Percentiles rank a stretch among this genome's conserved stretches.
Conservation (phyloP, 2,329 filamentous ascomycete genomes). For the Aplosporella prunicola region DNA sequence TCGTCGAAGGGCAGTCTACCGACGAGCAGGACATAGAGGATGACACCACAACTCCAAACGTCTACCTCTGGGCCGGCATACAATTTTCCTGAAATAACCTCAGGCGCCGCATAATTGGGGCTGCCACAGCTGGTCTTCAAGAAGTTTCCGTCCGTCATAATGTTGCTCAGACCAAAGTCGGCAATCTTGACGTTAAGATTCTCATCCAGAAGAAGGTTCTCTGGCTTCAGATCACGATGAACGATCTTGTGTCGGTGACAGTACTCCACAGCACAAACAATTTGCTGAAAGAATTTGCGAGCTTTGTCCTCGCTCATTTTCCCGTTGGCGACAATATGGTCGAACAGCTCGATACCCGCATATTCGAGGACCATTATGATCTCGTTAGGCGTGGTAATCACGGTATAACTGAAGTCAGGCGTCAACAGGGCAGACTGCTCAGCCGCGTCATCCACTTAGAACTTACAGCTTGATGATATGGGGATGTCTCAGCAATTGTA, state of each 20-base stretch:
- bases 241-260: slow-evolving; percentile 99
- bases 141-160: slow-evolving; percentile 99
- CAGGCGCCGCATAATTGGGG: slow-evolving; percentile 94
- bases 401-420: slow-evolving; percentile 60
- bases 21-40: slow-evolving; percentile 58
- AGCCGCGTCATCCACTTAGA: not conserved
- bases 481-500: slow-evolving; percentile 88
- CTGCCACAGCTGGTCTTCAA: slow-evolving; percentile 97
- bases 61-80: slow-evolving; percentile 97
- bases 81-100: slow-evolving; percentile 94
- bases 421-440: not conserved
- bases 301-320: slow-evolving; percentile 85
- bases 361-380: slow-evolving; percentile 99
- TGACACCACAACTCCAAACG: slow-evolving; percentile 95
- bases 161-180: slow-evolving; percentile 96
- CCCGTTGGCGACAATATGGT: slow-evolving; percentile 93
- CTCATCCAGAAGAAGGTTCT: slow-evolving; percentile 90
- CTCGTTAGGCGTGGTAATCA: slow-evolving; percentile 87
- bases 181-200: slow-evolving; percentile 98
- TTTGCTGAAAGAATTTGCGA: slow-evolving; percentile 98
- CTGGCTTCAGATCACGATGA: slow-evolving; percentile 92
- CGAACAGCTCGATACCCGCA: slow-evolving; percentile 90
- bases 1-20: slow-evolving; percentile 85
- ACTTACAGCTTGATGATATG: slow-evolving; percentile 96
- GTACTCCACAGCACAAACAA: slow-evolving; percentile 97